Conservation (phyloP, 2,329 filamentous ascomycete genomes). For the Pestalotiopsis fici region DNA sequence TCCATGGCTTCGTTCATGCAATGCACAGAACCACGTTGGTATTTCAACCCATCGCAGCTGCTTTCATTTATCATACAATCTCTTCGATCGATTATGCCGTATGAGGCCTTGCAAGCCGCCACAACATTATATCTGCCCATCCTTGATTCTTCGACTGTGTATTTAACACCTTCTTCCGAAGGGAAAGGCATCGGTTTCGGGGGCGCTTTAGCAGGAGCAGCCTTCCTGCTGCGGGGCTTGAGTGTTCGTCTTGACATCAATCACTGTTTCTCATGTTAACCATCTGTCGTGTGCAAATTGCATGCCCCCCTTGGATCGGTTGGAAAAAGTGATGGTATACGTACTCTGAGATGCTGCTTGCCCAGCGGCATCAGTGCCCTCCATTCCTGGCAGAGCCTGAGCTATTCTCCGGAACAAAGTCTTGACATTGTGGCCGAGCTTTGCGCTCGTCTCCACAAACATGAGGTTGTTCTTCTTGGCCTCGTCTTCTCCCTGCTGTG, state of each 20-base stretch:
- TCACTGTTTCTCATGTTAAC: conserved; percentile 61
- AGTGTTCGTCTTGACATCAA: conserved; percentile 85
- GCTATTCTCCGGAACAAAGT: conserved; percentile 97
- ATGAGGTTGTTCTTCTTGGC: conserved; percentile 97
- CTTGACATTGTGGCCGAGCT: conserved; percentile 98
- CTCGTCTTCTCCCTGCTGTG: conserved; percentile 94
- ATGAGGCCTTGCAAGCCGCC: neutral
- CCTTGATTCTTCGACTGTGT: neutral
- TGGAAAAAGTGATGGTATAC: conserved; percentile 32
- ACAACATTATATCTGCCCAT: neutral
- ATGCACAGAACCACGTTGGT: neutral
- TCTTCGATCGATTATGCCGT: neutral
- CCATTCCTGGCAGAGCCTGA: conserved; percentile 96
- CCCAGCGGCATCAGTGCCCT: conserved; percentile 79
- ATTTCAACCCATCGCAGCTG: neutral
- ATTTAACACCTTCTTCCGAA: neutral
- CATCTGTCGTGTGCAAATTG: conserved; percentile 4
- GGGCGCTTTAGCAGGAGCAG: conserved; percentile 60
- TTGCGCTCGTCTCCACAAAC: conserved; percentile 99
- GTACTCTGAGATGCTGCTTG: conserved; percentile 76
- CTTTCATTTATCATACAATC: neutral
- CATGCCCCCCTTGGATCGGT: too few relatives aligned
- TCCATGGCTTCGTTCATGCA: neutral
- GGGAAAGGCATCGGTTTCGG: neutral
- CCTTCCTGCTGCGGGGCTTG: conserved; percentile 71